Conservation (phyloP, 2,329 filamentous ascomycete genomes). For the Aphanoascus verrucosus region DNA sequence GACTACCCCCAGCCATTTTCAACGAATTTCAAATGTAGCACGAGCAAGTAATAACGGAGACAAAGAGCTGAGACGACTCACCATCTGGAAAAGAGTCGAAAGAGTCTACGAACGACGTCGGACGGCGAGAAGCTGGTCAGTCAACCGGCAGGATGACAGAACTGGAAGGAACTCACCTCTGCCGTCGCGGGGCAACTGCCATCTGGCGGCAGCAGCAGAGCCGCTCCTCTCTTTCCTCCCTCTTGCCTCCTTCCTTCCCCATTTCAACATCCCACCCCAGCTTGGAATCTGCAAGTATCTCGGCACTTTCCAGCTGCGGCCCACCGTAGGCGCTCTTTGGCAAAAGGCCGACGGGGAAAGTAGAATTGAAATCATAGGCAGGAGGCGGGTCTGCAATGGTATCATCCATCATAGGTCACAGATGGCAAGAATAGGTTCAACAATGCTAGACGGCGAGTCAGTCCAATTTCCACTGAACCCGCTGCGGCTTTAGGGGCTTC, state of each 20-base stretch:
- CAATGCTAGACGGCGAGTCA: not conserved
- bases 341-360: not conserved
- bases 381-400: not conserved
- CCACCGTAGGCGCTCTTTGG: not conserved
- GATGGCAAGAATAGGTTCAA: not conserved
- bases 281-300: not conserved
- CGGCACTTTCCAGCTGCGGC: not conserved
- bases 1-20: not conserved
- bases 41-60: not conserved
- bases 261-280: too few relatives aligned
- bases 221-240: not conserved
- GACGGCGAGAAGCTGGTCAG: not conserved
- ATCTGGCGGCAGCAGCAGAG: not conserved
- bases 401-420: not conserved
- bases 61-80: not conserved
- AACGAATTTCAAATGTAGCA: not conserved
- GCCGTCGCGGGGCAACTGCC: not conserved
- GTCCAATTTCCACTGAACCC: not conserved
- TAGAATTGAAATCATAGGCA: not conserved
- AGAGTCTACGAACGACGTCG: not conserved
- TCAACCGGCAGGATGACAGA: not conserved
- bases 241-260: too few relatives aligned
- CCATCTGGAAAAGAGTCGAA: slow-evolving; percentile 1
- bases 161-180: slow-evolving; percentile 7
- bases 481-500: not conserved